phyloP scores from a whole-genome alignment of 768 basidiomycete genomes.

The Lyophyllum shimeji region DNA sequence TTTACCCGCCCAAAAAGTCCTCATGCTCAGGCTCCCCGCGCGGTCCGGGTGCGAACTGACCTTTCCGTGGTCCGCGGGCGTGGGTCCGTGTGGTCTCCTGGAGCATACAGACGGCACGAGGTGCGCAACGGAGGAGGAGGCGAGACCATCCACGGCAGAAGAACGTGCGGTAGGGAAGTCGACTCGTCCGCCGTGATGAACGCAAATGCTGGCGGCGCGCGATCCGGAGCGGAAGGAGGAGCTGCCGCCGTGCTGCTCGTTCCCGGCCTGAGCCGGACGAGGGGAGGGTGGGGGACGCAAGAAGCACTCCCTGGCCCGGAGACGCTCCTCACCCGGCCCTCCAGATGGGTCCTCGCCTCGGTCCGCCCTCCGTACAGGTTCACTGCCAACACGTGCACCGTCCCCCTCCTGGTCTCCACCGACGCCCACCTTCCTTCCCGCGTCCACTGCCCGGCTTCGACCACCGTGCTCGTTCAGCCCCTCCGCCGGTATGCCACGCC shows the following conservation, averaged over 20 bases:
- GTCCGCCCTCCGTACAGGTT: slow-evolving; percentile 76
- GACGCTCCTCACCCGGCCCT: slow-evolving; percentile 55
- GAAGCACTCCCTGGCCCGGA: slow-evolving; percentile 29
- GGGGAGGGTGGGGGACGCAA: slow-evolving; percentile 24
- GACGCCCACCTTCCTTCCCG: slow-evolving; percentile 68
- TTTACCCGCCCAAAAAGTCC: no score
- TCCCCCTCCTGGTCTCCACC: slow-evolving; percentile 62
- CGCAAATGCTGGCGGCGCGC: slow-evolving; percentile 51
- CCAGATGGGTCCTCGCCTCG: slow-evolving; percentile 60
- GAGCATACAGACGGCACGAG: slow-evolving; percentile 6
- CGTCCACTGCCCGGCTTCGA: slow-evolving; percentile 55
- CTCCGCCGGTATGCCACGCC: slow-evolving; percentile 57
- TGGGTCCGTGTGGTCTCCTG: slow-evolving; percentile 19
- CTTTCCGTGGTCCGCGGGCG: slow-evolving; percentile 31
- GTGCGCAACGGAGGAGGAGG: neutral
- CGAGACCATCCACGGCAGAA: slow-evolving; percentile 21
- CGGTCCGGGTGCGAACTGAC: no score
- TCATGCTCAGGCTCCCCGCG: no score
- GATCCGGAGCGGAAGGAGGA: no score
- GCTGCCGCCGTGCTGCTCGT: no score
- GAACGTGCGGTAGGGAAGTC: slow-evolving; percentile 38
- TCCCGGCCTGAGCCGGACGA: slow-evolving; percentile 50
- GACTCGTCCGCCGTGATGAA: slow-evolving; percentile 43
- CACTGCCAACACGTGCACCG: slow-evolving; percentile 70
- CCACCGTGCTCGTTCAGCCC: slow-evolving; percentile 67